Evolutionary conservation across 495 filamentous ascomycete species (phyloP).

Genomic region (Lophium mytilinum): DNA sequence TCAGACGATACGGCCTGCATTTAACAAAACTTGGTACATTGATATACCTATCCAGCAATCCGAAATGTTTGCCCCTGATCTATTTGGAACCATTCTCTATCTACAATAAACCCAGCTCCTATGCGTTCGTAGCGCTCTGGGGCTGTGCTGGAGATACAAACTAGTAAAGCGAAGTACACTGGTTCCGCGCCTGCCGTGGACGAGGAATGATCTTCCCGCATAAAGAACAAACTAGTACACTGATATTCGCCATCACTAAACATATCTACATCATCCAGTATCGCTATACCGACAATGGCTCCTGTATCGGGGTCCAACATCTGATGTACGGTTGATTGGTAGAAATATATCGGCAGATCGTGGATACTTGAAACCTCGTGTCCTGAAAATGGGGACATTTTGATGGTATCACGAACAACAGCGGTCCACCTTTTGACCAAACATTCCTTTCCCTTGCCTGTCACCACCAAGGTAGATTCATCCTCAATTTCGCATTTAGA

Average conservation of each 20-base stretch:
- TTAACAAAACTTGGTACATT: too few relatives aligned
- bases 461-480: not conserved
- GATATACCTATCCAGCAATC: not conserved
- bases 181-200: not conserved
- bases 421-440: not conserved
- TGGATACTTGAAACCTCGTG: not conserved
- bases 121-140: not conserved
- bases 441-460: not conserved
- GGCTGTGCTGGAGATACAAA: not conserved
- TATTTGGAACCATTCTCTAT: not conserved
- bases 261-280: not conserved
- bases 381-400: not conserved
- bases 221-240: not conserved
- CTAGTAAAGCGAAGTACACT: not conserved
- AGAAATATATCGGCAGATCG: not conserved
- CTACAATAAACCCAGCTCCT: not conserved
- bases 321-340: not conserved
- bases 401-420: not conserved
- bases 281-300: not conserved
- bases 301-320: not conserved
- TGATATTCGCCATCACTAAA: not conserved
- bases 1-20: too few relatives aligned
- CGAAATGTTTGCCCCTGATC: not conserved
- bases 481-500: not conserved
- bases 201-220: not conserved